Conservation (phyloP, 257 asterid species). For the Primulina eburnea region DNA sequence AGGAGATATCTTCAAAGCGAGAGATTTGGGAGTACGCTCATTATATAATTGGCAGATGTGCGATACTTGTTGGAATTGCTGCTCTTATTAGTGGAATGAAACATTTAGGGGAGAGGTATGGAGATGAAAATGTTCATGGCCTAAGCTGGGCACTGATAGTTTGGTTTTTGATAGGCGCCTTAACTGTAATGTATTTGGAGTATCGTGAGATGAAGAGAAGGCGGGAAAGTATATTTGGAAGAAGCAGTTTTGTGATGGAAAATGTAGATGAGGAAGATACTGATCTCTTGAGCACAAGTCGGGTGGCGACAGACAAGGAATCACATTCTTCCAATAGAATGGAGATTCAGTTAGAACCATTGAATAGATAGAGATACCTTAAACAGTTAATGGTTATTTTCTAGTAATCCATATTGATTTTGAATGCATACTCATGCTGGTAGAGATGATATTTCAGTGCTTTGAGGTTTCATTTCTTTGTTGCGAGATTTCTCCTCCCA, state of each 20-base stretch:
- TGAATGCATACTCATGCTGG: slow-evolving; percentile 24
- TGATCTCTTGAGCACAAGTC: slow-evolving; percentile 62
- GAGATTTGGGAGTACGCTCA: slow-evolving; percentile 76
- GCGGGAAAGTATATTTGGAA: slow-evolving; percentile 45
- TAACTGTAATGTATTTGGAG: slow-evolving; percentile 65
- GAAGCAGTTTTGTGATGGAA: slow-evolving; percentile 88
- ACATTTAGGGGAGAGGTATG: slow-evolving; percentile 85
- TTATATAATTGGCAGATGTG: slow-evolving; percentile 66
- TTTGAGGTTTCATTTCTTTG: slow-evolving; percentile 22
- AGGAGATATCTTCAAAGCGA: slow-evolving; percentile 49
- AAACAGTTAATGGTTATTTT: slow-evolving; percentile 9
- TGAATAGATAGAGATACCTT: slow-evolving; percentile 49
- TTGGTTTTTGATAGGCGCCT: slow-evolving; percentile 73
- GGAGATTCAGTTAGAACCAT: slow-evolving; percentile 93
- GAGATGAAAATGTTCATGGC: slow-evolving; percentile 67
- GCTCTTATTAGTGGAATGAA: slow-evolving; percentile 86
- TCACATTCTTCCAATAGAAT: slow-evolving; percentile 49
- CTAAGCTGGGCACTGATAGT: slow-evolving; percentile 77
- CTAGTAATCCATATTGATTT: slow-evolving; percentile 25
- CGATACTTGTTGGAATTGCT: slow-evolving; percentile 65
- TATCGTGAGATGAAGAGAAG: slow-evolving; percentile 51
- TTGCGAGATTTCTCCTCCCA: slow-evolving; percentile 25
- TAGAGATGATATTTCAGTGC: slow-evolving; percentile 19
- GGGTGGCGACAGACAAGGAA: slow-evolving; percentile 44
- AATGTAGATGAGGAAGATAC: slow-evolving; percentile 60